phyloP scores from a whole-genome alignment of 495 filamentous ascomycete genomes.

The Trypethelium eluteriae region DNA sequence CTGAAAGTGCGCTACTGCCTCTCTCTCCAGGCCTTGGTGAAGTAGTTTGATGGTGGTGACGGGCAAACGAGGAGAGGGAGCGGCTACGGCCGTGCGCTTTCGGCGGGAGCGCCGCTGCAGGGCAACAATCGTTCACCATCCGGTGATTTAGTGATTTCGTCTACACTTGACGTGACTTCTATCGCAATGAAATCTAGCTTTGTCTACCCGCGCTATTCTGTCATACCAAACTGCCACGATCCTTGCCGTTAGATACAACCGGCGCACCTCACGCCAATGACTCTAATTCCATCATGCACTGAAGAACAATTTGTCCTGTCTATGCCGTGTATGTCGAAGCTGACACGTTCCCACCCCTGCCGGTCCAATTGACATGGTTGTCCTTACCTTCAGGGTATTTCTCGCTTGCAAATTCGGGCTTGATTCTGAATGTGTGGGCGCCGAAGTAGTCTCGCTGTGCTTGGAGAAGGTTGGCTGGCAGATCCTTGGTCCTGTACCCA shows the following conservation, averaged over 20 bases:
- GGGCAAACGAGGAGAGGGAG: no score
- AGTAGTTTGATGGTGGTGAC: no score
- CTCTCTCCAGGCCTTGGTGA: no score
- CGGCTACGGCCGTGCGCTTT: no score
- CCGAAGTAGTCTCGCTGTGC: slow-evolving; percentile 99
- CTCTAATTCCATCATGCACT: not conserved
- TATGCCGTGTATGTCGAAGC: slow-evolving; percentile 97
- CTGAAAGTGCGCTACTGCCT: not conserved
- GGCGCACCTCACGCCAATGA: not conserved
- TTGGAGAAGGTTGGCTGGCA: slow-evolving; percentile 95
- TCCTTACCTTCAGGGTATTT: slow-evolving; percentile 82
- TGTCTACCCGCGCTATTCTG: no score
- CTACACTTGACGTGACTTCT: no score
- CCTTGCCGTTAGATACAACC: not conserved
- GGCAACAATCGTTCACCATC: no score
- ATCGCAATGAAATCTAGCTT: no score
- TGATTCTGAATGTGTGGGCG: slow-evolving; percentile 96
- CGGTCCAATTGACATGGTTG: slow-evolving; percentile 99
- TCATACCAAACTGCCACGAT: no score
- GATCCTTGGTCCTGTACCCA: slow-evolving; percentile 87
- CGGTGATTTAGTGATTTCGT: no score
- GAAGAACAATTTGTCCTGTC: slow-evolving; percentile 21
- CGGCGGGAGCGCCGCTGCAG: no score
- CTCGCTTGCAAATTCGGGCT: slow-evolving; percentile 75
- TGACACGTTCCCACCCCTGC: slow-evolving; percentile 89